Conservation (phyloP, 164 flowering plant species). For the Vitis labrusca region DNA sequence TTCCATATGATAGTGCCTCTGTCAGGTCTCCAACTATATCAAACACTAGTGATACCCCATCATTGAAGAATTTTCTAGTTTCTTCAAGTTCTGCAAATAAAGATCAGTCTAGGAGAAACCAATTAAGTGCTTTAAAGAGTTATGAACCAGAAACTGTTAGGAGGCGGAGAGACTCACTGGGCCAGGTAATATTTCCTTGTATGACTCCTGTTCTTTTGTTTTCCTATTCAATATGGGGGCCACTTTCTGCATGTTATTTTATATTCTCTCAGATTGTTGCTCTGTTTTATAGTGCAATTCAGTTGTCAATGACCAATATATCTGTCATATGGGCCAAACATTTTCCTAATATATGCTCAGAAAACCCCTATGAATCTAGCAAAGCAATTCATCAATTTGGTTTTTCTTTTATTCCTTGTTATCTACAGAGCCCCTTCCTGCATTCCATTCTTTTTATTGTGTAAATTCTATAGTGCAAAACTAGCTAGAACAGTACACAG, state of each 20-base stretch:
- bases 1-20: constrained; percentile 57
- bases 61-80: constrained; percentile 25
- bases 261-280: too few species aligned
- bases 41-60: constrained; percentile 29
- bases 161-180: constrained; percentile 92
- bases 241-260: neutral
- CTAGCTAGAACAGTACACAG: neutral
- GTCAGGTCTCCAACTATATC: constrained; percentile 52
- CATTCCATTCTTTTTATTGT: too few species aligned
- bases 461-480: neutral
- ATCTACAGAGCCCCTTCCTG: too few species aligned
- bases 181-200: constrained; percentile 45
- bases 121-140: constrained; percentile 39
- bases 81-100: constrained; percentile 39
- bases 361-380: too few species aligned
- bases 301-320: too few species aligned
- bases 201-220: neutral
- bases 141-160: constrained; percentile 75
- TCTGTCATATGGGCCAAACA: too few species aligned
- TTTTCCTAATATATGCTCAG: too few species aligned
- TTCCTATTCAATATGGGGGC: neutral
- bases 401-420: too few species aligned
- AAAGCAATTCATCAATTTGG: too few species aligned
- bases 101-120: constrained; percentile 43
- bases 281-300: too few species aligned